Percentiles rank a stretch among this genome's conserved stretches.
Conservation (phyloP, 306 rosid species). For the Lablab purpureus region DNA sequence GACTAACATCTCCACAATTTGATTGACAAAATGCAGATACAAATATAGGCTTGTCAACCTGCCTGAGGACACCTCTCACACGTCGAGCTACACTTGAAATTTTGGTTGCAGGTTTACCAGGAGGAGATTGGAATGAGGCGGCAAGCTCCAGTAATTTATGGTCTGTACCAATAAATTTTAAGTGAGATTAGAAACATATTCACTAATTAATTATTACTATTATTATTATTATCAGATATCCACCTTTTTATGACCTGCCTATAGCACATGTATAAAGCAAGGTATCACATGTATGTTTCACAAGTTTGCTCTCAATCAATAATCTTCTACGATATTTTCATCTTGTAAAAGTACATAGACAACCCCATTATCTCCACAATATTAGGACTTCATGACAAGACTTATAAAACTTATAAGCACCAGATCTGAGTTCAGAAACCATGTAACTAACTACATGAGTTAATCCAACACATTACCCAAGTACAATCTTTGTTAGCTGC, state of each 20-base stretch:
- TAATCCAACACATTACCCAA: constrained; percentile 19
- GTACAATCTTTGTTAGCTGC: not conserved
- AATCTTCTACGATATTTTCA: not conserved
- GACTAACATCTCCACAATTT: constrained; percentile 99
- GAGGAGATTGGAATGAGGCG: constrained; percentile 80
- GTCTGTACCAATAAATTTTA: constrained; percentile 59
- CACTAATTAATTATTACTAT: not conserved
- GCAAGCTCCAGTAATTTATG: constrained; percentile 90
- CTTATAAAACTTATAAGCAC: constrained; percentile 20
- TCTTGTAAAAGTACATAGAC: not conserved
- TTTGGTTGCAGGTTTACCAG: constrained; percentile 77
- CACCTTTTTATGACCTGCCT: constrained; percentile 1
- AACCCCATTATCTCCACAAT: not conserved
- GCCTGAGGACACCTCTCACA: constrained; percentile 78
- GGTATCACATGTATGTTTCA: constrained; percentile 20
- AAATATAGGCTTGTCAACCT: constrained; percentile 74
- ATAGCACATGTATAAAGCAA: constrained; percentile 14
- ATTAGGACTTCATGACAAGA: not conserved
- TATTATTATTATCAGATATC: constrained; percentile 11
- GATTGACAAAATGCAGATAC: constrained; percentile 98
- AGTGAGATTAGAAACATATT: constrained; percentile 20
- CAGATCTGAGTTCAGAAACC: constrained; percentile 12
- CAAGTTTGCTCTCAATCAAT: constrained; percentile 10
- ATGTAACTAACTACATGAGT: not conserved
- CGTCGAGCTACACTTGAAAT: constrained; percentile 75